Evolutionary conservation across 2,329 filamentous ascomycete species (phyloP).

Genomic region (Fusarium solani-melongenae): DNA sequence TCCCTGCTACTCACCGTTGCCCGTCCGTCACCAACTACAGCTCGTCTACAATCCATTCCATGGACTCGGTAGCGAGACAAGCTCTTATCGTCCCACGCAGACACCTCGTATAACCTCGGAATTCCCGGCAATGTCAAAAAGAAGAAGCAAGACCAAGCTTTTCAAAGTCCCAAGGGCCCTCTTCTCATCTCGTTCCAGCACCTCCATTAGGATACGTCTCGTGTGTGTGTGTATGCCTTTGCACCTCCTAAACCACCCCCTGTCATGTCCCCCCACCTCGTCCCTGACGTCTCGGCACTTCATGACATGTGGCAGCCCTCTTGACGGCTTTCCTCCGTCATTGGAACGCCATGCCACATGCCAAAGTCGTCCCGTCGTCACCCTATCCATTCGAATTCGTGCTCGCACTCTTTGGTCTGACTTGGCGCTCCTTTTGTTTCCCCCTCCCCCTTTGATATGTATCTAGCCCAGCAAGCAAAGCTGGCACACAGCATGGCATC

Average conservation of each 20-base stretch:
- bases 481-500: slow-evolving; percentile 31
- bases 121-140: not conserved
- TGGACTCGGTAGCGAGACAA: not conserved
- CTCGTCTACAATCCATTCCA: not conserved
- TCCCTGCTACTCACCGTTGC: not conserved
- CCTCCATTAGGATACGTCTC: not conserved
- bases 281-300: slow-evolving; percentile 3
- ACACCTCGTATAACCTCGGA: not conserved
- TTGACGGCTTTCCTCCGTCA: slow-evolving; percentile 2
- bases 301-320: not conserved
- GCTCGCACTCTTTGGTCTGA: not conserved
- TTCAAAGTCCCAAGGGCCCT: not conserved
- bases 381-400: not conserved
- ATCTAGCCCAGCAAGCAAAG: slow-evolving; percentile 14
- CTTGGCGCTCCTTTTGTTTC: not conserved
- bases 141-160: not conserved
- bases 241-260: not conserved
- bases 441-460: slow-evolving; percentile 2
- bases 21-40: not conserved
- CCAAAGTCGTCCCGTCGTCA: not conserved
- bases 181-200: not conserved
- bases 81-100: not conserved
- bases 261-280: not conserved
- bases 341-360: not conserved
- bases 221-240: not conserved